A percentile compares a stretch with the other conserved stretches of the same genome.
These are phyloP conservation scores for Cenchrus fungigraminus DNA, from an alignment of 176 grass and related monocot genomes.

Conservation along the genomic window DNA sequence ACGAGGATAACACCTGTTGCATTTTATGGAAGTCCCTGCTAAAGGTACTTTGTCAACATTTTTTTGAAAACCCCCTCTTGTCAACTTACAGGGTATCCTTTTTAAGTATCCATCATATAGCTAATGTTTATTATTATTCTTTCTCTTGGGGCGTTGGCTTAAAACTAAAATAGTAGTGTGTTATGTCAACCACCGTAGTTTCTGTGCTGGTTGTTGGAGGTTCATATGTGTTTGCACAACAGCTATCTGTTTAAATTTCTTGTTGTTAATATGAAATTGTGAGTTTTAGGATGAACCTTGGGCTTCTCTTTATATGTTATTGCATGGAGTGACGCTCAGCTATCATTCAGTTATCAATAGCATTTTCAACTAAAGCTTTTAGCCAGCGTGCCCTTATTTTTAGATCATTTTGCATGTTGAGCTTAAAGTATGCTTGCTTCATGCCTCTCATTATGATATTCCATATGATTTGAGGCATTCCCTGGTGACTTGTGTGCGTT, in stretches of 20 bases:
- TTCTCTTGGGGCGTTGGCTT: not conserved
- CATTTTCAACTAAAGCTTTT: not conserved
- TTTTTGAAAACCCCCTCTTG: no score
- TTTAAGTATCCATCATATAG: not conserved
- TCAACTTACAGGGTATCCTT: slow-evolving; percentile 18
- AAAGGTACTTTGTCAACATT: not conserved
- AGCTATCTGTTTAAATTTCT: not conserved
- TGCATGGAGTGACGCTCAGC: not conserved
- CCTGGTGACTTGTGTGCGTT: slow-evolving; percentile 18
- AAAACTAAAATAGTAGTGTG: not conserved
- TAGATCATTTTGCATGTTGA: not conserved
- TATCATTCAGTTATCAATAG: not conserved
- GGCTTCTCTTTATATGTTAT: not conserved
- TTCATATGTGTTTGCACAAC: no score
- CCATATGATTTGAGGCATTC: not conserved
- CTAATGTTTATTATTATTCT: not conserved
- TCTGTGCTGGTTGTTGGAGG: no score
- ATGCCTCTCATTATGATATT: not conserved
- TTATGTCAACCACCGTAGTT: not conserved
- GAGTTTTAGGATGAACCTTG: not conserved
- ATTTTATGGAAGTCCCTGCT: not conserved
- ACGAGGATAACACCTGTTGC: slow-evolving; percentile 17
- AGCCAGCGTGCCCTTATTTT: slow-evolving; percentile 14
- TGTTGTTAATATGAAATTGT: slow-evolving; percentile 30
- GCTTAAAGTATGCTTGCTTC: not conserved